phyloP scores from a whole-genome alignment of 441 rosid species.

The Populus hybrid region DNA sequence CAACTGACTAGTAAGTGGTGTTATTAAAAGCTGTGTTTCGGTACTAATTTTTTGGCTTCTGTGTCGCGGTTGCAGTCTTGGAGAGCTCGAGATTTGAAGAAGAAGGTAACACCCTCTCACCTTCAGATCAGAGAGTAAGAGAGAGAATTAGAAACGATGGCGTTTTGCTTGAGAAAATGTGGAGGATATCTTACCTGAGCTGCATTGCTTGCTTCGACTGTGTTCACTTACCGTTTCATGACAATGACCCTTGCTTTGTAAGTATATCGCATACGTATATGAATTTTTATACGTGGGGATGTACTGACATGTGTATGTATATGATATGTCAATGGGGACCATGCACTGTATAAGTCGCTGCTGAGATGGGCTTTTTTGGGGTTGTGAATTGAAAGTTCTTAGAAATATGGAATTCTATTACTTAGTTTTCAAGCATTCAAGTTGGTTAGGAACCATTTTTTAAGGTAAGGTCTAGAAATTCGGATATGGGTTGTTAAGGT shows the following conservation, averaged over 20 bases:
- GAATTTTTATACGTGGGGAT: neutral
- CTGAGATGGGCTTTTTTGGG: neutral
- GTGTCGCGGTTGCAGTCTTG: conserved; percentile 1
- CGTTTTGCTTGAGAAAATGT: conserved; percentile 15
- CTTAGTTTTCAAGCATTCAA: conserved; percentile 51
- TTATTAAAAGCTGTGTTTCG: neutral
- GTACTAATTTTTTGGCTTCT: neutral
- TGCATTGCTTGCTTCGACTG: conserved; percentile 8
- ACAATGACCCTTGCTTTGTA: conserved; percentile 11
- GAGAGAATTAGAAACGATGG: conserved; percentile 16
- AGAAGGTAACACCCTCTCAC: neutral
- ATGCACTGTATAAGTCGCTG: neutral
- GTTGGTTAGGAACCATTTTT: conserved; percentile 48
- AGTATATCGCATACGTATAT: conserved; percentile 4
- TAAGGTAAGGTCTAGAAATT: conserved; percentile 28
- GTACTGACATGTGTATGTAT: neutral
- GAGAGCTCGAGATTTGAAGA: conserved; percentile 35
- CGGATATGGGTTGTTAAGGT: conserved; percentile 8
- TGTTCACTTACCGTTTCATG: conserved; percentile 22
- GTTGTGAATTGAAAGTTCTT: neutral
- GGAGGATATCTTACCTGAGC: conserved; percentile 1
- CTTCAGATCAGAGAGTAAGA: conserved; percentile 30
- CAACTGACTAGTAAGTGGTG: neutral
- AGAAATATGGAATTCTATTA: conserved; percentile 14
- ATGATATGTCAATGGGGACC: conserved; percentile 7